Conservation (phyloP, 306 rosid species). For the Amphicarpaea edgeworthii region DNA sequence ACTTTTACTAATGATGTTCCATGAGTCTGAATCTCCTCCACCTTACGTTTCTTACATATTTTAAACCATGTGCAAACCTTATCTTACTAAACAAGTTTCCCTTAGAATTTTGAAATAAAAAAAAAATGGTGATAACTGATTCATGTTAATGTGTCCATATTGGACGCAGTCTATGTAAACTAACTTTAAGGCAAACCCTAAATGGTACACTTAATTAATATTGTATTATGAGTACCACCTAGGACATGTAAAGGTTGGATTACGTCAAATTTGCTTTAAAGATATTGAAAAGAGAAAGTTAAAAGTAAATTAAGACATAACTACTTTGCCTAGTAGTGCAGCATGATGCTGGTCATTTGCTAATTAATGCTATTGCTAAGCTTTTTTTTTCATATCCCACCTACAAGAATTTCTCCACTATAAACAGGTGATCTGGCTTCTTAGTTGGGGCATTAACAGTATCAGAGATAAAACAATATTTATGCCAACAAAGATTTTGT, state of each 20-base stretch:
- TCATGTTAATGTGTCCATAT: not conserved
- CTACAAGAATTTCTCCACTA: conserved; percentile 14
- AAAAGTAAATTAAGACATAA: conserved; percentile 34
- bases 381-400: conserved; percentile 28
- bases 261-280: conserved; percentile 44
- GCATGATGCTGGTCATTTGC: conserved; percentile 39
- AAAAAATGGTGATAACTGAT: not conserved
- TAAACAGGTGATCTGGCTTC: not conserved
- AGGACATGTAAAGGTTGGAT: conserved; percentile 19
- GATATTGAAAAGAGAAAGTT: conserved; percentile 24
- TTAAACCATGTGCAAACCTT: not conserved
- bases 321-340: conserved; percentile 46
- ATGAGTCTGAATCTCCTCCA: not conserved
- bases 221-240: conserved; percentile 7
- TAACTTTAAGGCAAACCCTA: not conserved
- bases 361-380: conserved; percentile 39
- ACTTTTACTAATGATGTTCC: not conserved
- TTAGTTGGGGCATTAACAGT: conserved; percentile 2
- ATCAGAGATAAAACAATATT: too few relatives aligned
- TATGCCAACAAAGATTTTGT: too few relatives aligned
- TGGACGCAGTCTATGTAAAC: not conserved
- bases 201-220: not conserved
- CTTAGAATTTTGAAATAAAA: not conserved
- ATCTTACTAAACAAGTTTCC: not conserved
- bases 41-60: not conserved